Base-by-base conservation (phyloP, 192 early-diverging fungal genomes). In the Ambispora gerdemannii region DNA sequence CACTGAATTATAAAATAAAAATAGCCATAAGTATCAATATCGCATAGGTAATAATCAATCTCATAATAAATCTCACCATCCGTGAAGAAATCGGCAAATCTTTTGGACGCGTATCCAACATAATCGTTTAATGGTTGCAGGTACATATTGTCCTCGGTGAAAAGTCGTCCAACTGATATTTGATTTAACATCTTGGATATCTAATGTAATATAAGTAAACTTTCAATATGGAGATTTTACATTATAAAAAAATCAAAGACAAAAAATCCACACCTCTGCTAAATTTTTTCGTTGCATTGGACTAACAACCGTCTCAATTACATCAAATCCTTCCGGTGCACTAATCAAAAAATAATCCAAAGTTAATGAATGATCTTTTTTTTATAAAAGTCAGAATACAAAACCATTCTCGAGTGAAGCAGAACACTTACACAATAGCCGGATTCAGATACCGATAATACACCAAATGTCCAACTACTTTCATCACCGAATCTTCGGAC, bases 391-490 rank as follows among this genome's bases (percentile, higher is more conserved):
- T 10, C 7, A 70, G 22, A 22, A 31, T 25, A 50, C 27, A 28
- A 17, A 52, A 3, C 32, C 32, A 31, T 27, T 22, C 7, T 11
- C 17, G 25, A 58, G 36, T n/a, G 10, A 24, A 71, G 59, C 11
- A n/a, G 20, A 52, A 65, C 27, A 78, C 83, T 81, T 76, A 89
- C 80, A 95, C 87, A 68, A 99, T 97, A 3, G 92, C 96, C 22
- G 98, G 98, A 79, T 95, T 98, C 75, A 99, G 91, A 78, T 98
- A 99, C 36, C 95, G 89, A 78, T 99, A 98, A 82, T 96, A 99
- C 25, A 99, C 88, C 69, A 98, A 79, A 67, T 99, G 92, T 2
- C 96, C 95, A 32, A 99, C 88, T 33, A 95, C 84, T 73, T 90
- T 92, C 60, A 89, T 87, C 51, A 98, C 90, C 63, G 91, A 89